Conservation (phyloP, 169 alveolate genomes). For the Neospora caninum region DNA sequence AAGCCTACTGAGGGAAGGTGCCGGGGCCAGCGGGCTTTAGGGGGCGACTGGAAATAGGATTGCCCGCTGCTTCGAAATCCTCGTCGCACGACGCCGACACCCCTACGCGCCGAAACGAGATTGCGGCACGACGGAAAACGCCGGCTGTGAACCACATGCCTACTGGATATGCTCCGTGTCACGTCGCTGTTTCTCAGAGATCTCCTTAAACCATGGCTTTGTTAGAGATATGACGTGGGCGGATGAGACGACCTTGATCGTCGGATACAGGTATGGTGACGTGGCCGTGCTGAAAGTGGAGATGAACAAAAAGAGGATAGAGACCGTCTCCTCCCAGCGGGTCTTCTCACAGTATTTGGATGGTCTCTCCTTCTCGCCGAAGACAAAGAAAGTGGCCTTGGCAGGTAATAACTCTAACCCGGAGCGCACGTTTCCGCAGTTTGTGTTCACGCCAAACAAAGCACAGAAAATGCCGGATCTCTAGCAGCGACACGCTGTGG, state of each 20-base stretch:
- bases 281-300: not conserved
- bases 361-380: not conserved
- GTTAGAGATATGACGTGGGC: conserved; percentile 14
- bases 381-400: not conserved
- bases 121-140: no score
- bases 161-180: not conserved
- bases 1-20: no score
- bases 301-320: not conserved
- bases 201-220: not conserved
- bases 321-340: not conserved
- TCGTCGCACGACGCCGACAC: no score
- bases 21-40: no score
- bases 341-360: not conserved
- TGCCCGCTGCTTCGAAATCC: no score
- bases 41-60: no score
- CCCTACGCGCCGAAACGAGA: no score
- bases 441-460: no score
- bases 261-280: conserved; percentile 31
- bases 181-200: not conserved
- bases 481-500: no score
- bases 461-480: no score
- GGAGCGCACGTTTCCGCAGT: no score
- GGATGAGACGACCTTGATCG: not conserved
- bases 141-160: not conserved
- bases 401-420: not conserved